A percentile compares a stretch with the other conserved stretches of the same genome.
These are phyloP conservation scores for Takakia lepidozioides DNA, from an alignment of 225 moss, liverwort and hornwort species.

Conservation along the genomic window DNA sequence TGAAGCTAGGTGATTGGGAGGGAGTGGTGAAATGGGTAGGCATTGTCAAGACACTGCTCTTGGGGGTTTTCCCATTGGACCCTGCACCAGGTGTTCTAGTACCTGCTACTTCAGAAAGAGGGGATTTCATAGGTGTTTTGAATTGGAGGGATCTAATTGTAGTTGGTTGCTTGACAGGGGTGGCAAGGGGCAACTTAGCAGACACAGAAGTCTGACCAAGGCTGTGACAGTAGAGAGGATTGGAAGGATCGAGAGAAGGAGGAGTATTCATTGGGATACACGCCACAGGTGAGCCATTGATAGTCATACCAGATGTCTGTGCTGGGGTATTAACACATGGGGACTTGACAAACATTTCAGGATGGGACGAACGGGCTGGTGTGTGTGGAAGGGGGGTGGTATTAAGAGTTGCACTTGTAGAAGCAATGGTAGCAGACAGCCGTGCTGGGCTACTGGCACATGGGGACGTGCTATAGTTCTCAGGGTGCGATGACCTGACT, in stretches of 20 bases:
- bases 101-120: slow-evolving; percentile 1
- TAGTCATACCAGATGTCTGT: not conserved
- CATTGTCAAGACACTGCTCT: slow-evolving; percentile 3
- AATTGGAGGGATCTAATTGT: slow-evolving; percentile 41
- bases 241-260: slow-evolving; percentile 4
- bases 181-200: slow-evolving; percentile 19
- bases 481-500: slow-evolving; percentile 22
- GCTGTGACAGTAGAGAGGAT: not conserved
- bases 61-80: not conserved
- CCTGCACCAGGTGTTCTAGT: not conserved
- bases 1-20: slow-evolving; percentile 13
- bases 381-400: slow-evolving; percentile 23
- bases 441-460: too few relatives aligned
- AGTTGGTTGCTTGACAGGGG: slow-evolving; percentile 32
- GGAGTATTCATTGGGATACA: slow-evolving; percentile 8
- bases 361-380: slow-evolving; percentile 26
- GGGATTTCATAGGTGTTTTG: slow-evolving; percentile 8
- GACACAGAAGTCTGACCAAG: too few relatives aligned
- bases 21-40: not conserved
- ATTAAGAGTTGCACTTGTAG: too few relatives aligned
- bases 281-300: slow-evolving; percentile 16
- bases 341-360: slow-evolving; percentile 11
- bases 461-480: slow-evolving; percentile 15
- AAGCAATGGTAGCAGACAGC: slow-evolving; percentile 30
- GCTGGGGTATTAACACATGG: slow-evolving; percentile 25